Conservation (phyloP, 441 rosid genomes). For the Pelargonium australe region DNA sequence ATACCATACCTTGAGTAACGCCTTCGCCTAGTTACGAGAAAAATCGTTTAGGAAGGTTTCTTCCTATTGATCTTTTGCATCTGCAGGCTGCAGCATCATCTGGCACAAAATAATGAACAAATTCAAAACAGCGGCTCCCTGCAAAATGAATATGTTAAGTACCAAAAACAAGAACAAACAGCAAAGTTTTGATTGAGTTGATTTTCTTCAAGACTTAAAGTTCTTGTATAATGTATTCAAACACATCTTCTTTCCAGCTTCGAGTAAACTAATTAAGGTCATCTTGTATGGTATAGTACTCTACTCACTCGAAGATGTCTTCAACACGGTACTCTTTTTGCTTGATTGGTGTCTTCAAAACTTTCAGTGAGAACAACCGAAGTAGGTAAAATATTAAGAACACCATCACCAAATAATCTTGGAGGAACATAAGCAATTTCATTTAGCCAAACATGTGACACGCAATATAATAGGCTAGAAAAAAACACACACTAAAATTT, state of each 20-base stretch:
- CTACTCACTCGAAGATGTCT: too few relatives aligned
- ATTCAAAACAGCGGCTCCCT: slow-evolving; percentile 85
- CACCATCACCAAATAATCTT: slow-evolving; percentile 24
- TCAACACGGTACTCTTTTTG: slow-evolving; percentile 12
- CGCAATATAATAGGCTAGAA: not conserved
- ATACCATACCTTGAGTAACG: too few relatives aligned
- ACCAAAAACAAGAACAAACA: not conserved
- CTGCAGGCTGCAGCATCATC: slow-evolving; percentile 46
- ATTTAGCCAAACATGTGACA: not conserved
- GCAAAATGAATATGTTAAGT: slow-evolving; percentile 19
- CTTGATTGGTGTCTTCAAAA: slow-evolving; percentile 66
- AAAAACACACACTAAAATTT: not conserved
- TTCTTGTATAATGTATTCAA: slow-evolving; percentile 43
- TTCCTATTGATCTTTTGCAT: slow-evolving; percentile 64
- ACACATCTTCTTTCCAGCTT: slow-evolving; percentile 52
- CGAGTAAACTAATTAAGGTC: slow-evolving; percentile 12
- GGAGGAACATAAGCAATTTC: slow-evolving; percentile 11
- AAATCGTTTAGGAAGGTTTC: slow-evolving; percentile 29
- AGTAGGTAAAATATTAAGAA: slow-evolving; percentile 18
- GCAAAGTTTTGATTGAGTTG: slow-evolving; percentile 32
- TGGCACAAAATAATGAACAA: slow-evolving; percentile 56
- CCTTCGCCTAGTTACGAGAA: too few relatives aligned
- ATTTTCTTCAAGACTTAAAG: slow-evolving; percentile 54
- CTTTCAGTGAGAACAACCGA: slow-evolving; percentile 75
- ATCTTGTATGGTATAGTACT: too few relatives aligned